Evolutionary conservation across 805 yeast species (phyloP).

Genomic region (Lachancea quebecensis): DNA sequence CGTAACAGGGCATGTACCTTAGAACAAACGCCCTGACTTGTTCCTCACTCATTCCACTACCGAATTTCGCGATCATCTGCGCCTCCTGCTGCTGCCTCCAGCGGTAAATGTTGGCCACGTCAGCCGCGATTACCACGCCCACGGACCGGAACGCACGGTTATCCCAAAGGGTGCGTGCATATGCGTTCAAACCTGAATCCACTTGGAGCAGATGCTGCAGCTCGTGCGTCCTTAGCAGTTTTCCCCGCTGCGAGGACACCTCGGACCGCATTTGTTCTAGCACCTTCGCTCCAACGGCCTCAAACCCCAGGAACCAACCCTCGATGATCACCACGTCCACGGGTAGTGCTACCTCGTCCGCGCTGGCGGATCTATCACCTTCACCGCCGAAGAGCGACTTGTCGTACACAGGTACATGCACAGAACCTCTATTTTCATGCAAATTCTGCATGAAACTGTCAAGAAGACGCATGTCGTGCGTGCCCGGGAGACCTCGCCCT

Average conservation of each 20-base stretch:
- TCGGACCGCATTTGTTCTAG: background rate
- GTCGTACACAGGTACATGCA: slow-evolving; percentile 61
- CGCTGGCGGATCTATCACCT: slow-evolving; percentile 60
- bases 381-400: slow-evolving; percentile 63
- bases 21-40: slow-evolving; percentile 65
- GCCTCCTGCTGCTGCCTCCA: slow-evolving; percentile 70
- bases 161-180: slow-evolving; percentile 37
- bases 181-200: slow-evolving; percentile 46
- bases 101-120: slow-evolving; percentile 48
- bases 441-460: slow-evolving; percentile 27
- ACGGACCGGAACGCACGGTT: slow-evolving; percentile 51
- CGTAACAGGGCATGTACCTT: slow-evolving; percentile 82
- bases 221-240: slow-evolving; percentile 24
- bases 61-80: slow-evolving; percentile 32
- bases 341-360: slow-evolving; percentile 28
- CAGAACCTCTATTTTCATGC: slow-evolving; percentile 4
- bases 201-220: slow-evolving; percentile 33
- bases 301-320: slow-evolving; percentile 91
- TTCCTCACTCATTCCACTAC: slow-evolving; percentile 74
- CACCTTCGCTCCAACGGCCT: slow-evolving; percentile 22
- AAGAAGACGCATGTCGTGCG: slow-evolving; percentile 59
- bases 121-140: slow-evolving; percentile 58
- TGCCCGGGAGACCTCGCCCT: slow-evolving; percentile 91
- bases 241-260: slow-evolving; percentile 13
- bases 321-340: slow-evolving; percentile 71